Base-by-base conservation (phyloP, 768 basidiomycete species). In the Russula lepida region DNA sequence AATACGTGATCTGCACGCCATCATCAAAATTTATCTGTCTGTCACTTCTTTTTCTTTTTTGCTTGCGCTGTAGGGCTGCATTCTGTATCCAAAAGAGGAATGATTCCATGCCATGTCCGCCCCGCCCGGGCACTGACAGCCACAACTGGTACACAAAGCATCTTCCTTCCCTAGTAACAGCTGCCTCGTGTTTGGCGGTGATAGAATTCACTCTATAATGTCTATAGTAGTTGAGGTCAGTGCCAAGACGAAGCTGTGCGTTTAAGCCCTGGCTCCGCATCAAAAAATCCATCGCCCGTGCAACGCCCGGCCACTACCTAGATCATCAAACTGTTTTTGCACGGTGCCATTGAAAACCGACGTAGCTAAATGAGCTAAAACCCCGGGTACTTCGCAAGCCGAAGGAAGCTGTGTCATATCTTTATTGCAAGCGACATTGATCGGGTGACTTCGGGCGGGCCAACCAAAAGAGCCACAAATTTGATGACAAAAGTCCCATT, bases 1-100 rank as follows among this genome's bases (percentile, higher is more conserved):
- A 53, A 4, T 15, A 33, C 35, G 55, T 25, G 46, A 58, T 63
- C 57, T 43, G 46, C 51, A 41, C 32, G 46, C 47, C 61, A 58
- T 54, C 61, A 58, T 58, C 46, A 53, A 54, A 41, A 25, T n/a
- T n/a, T 60, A 32, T 25, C n/a, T 27, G 15, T 21, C 15, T 17
- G 21, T 25, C 8, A 39, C 32, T 15, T 11, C 39, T 15, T 39
- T 13, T 39, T 30, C 25, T 15, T 47, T 37, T 39, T 48, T 27
- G n/a, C 12, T 28, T 9, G 6, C 2, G 19, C 1, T 6, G 3
- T 23, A 8, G 30, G 32, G 32, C 43, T 43, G 27, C 48, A 21
- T 33, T 15, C 13, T 37, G 51, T 52, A 52, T 35, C 43, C 30
- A 12, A 46, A 59, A 9, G 1, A 15, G 51, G 50, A 15, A n/a